These are phyloP conservation scores for Camellia lanceoleosa DNA, from an alignment of 148 eudicot genomes.

Conservation along the genomic window DNA sequence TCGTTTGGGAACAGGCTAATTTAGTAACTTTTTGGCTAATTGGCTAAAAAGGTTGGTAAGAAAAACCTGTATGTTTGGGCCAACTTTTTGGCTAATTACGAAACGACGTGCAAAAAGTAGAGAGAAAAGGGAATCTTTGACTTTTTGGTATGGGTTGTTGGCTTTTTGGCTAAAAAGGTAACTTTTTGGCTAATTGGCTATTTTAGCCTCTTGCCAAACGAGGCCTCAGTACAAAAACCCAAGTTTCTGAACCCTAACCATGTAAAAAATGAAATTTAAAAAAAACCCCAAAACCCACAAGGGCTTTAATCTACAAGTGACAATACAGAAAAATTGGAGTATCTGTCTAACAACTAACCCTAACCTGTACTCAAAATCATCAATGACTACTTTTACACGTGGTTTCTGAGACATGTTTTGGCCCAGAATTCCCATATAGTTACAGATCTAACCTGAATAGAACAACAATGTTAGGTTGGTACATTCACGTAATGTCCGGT, in stretches of 20 bases:
- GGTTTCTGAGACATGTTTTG: neutral
- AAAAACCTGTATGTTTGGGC: no score
- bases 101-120: no score
- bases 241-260: conserved; percentile 10
- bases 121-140: no score
- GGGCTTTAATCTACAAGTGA: neutral
- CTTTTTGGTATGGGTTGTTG: no score
- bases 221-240: neutral
- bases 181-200: no score
- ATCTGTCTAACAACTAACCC: conserved; percentile 4
- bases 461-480: conserved; percentile 14
- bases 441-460: neutral
- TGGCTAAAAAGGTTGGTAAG: no score
- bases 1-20: no score
- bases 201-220: no score
- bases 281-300: neutral
- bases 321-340: neutral
- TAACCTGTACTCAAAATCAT: neutral
- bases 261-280: neutral
- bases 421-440: conserved; percentile 5
- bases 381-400: conserved; percentile 4
- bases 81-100: no score
- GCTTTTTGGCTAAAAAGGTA: no score
- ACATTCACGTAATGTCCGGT: conserved; percentile 51
- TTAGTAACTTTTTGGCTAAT: no score